These are phyloP conservation scores for Crucibulum laeve DNA, from an alignment of 768 basidiomycete species.

Conservation along the genomic window DNA sequence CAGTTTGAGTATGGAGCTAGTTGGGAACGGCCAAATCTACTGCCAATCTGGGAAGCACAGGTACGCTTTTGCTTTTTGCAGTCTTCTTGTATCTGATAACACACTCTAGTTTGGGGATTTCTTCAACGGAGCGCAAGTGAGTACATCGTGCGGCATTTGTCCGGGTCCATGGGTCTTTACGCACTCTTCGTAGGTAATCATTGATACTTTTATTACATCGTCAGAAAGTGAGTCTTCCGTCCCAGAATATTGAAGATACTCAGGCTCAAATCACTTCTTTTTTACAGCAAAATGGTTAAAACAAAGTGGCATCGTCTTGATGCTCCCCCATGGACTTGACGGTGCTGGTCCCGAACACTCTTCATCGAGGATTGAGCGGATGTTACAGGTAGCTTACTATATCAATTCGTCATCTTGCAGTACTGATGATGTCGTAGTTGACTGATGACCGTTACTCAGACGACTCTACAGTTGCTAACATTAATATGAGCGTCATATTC, in stretches of 20 bases:
- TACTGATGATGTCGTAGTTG: conserved; percentile 39
- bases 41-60: conserved; percentile 94
- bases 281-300: conserved; percentile 84
- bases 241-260: too few relatives aligned
- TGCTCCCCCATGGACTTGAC: conserved; percentile 87
- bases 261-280: neutral
- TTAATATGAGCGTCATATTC: conserved; percentile 84
- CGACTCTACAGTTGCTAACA: conserved; percentile 35
- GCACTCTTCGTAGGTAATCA: conserved; percentile 56
- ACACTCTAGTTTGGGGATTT: conserved; percentile 78
- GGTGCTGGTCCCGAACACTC: conserved; percentile 95
- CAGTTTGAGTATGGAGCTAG: conserved; percentile 90
- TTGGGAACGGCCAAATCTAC: conserved; percentile 78
- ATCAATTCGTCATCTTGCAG: conserved; percentile 3
- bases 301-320: conserved; percentile 83
- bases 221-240: conserved; percentile 64
- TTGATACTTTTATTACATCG: conserved; percentile 85
- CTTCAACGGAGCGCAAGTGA: conserved; percentile 81
- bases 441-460: conserved; percentile 63
- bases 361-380: conserved; percentile 80
- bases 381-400: conserved; percentile 65
- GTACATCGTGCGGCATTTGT: neutral
- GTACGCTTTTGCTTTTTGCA: conserved; percentile 23
- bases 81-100: neutral
- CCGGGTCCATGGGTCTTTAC: neutral